These are phyloP conservation scores for Santalum album DNA, from an alignment of 164 flowering plant genomes.

Conservation along the genomic window DNA sequence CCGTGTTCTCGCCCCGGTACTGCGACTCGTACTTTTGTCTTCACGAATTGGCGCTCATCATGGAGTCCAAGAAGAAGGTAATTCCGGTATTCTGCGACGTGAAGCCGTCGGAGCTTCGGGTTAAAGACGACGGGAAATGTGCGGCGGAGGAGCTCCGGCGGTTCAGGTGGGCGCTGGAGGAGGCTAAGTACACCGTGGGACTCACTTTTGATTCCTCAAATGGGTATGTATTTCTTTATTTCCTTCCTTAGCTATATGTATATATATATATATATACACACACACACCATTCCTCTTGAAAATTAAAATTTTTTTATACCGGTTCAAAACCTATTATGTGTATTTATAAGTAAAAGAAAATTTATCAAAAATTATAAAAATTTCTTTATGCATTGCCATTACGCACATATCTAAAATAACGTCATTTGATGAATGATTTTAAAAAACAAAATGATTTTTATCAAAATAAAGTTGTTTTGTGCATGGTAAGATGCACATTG, in stretches of 20 bases:
- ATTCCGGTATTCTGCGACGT: conserved; percentile 57
- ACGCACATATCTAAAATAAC: too few relatives aligned
- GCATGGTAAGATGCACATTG: too few relatives aligned
- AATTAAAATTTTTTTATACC: too few relatives aligned
- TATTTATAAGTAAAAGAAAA: too few relatives aligned
- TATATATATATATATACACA: too few relatives aligned
- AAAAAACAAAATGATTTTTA: too few relatives aligned
- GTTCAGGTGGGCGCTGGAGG: conserved; percentile 44
- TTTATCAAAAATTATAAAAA: too few relatives aligned
- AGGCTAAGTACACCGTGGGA: conserved; percentile 55
- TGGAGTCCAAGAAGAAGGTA: conserved; percentile 46
- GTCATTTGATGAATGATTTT: too few relatives aligned
- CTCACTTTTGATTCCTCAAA: conserved; percentile 39
- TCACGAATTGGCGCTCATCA: conserved; percentile 46
- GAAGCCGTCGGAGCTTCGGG: conserved; percentile 53
- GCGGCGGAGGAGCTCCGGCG: conserved; percentile 23
- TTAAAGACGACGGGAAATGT: conserved; percentile 16
- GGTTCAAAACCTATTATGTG: too few relatives aligned
- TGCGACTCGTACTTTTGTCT: conserved; percentile 64
- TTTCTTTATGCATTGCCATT: too few relatives aligned
- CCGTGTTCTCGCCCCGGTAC: conserved; percentile 55
- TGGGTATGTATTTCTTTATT: conserved; percentile 31
- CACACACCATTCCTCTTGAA: background rate
- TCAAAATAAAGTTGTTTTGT: too few relatives aligned
- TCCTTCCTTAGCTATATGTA: too few relatives aligned